These are phyloP conservation scores for Linderina pennispora DNA, from an alignment of 192 early-diverging fungal species.

Conservation along the genomic window DNA sequence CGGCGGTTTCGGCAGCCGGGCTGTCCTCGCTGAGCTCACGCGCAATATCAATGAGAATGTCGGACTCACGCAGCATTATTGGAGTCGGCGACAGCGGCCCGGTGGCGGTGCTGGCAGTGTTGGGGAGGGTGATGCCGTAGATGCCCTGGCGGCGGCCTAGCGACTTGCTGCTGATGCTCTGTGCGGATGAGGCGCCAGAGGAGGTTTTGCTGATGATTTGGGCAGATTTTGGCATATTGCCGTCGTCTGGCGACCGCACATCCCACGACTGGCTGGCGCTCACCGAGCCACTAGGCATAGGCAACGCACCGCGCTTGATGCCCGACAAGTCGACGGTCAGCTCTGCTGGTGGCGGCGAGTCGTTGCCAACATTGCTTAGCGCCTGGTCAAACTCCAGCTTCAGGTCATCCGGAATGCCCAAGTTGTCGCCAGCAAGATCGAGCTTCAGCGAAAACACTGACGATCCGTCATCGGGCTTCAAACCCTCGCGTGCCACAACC, in stretches of 20 bases:
- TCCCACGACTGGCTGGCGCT: slow-evolving; percentile 27
- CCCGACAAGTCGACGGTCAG: too few species aligned
- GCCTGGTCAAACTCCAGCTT: slow-evolving; percentile 44
- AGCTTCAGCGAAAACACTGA: slow-evolving; percentile 38
- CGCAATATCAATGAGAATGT: slow-evolving; percentile 41
- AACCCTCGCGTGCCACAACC: too few species aligned
- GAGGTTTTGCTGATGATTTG: too few species aligned
- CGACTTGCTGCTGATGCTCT: neutral
- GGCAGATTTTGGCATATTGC: too few species aligned
- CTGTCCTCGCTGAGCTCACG: slow-evolving; percentile 42
- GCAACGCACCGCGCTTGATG: too few species aligned
- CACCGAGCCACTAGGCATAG: too few species aligned
- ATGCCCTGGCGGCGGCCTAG: slow-evolving; percentile 27
- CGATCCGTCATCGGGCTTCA: slow-evolving; percentile 15
- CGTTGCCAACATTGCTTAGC: slow-evolving; percentile 18
- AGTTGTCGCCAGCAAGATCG: slow-evolving; percentile 22
- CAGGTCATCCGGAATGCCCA: slow-evolving; percentile 36
- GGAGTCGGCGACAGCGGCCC: neutral
- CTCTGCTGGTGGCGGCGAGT: slow-evolving; percentile 21
- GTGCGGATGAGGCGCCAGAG: too few species aligned
- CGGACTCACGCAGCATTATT: slow-evolving; percentile 4
- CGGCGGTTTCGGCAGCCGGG: slow-evolving; percentile 8
- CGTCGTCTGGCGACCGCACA: slow-evolving; percentile 22
- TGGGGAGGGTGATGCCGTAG: slow-evolving; percentile 25
- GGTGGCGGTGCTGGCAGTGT: slow-evolving; percentile 1